These are phyloP conservation scores for Tetraselmis striata DNA, from an alignment of 139 green algal species.

Conservation along the genomic window DNA sequence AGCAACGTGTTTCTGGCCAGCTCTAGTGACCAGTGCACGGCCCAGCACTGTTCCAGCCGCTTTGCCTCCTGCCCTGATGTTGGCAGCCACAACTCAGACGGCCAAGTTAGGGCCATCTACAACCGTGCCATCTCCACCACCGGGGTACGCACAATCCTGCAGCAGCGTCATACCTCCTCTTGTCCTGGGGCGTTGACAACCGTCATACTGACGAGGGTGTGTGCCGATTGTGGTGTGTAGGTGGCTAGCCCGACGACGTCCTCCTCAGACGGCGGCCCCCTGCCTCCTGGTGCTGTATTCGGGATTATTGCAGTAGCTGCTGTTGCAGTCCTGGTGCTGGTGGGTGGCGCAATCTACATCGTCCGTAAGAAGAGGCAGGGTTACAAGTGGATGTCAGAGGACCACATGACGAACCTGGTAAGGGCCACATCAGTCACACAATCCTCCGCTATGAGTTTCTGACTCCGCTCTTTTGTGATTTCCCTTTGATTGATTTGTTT, in stretches of 20 bases:
- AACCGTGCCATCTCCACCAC: not conserved
- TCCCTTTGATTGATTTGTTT: not conserved
- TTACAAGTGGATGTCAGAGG: not conserved
- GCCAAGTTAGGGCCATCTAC: not conserved
- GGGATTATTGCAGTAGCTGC: not conserved
- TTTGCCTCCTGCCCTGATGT: not conserved
- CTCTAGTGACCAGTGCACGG: not conserved
- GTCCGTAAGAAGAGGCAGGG: not conserved
- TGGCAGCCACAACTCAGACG: not conserved
- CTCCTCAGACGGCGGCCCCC: too few species aligned
- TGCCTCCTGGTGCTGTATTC: not conserved
- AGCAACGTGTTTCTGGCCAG: not conserved
- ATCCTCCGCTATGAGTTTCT: not conserved
- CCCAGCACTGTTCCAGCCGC: not conserved
- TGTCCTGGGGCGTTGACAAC: too few species aligned
- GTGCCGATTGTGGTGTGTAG: too few species aligned
- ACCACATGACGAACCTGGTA: not conserved
- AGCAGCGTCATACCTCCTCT: too few species aligned
- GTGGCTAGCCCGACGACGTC: too few species aligned
- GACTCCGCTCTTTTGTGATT: not conserved
- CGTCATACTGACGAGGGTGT: too few species aligned
- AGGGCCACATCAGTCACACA: not conserved
- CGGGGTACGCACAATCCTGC: not conserved
- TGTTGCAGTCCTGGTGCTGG: not conserved
- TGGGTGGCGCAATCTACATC: not conserved